These are phyloP conservation scores for Amylostereum areolatum DNA, from an alignment of 1,284 basidiomycete genomes.

Conservation along the genomic window DNA sequence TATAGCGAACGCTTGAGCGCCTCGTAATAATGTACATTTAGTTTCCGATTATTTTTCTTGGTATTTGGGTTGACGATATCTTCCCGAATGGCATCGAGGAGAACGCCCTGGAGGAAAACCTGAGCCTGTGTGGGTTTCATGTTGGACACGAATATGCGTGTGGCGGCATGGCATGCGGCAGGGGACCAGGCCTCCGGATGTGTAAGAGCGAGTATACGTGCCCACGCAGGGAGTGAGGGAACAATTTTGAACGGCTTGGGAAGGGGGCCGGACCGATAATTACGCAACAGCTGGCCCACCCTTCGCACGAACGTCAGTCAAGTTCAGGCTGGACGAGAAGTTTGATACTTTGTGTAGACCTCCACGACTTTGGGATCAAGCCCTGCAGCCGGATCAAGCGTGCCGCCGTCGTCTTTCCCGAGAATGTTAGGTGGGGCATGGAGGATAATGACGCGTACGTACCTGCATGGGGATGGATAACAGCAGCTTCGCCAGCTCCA, in stretches of 20 bases:
- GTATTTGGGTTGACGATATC: constrained; percentile 65
- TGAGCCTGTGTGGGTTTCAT: constrained; percentile 97
- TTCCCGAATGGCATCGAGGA: constrained; percentile 87
- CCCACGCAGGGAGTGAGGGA: constrained; percentile 94
- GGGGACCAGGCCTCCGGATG: constrained; percentile 93
- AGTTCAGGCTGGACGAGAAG: not conserved
- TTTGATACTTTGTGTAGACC: constrained; percentile 84
- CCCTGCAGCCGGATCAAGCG: constrained; percentile 84
- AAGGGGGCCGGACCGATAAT: constrained; percentile 93
- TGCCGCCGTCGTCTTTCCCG: constrained; percentile 31
- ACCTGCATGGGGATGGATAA: constrained; percentile 60
- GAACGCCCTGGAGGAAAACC: constrained; percentile 87
- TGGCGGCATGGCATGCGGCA: constrained; percentile 91
- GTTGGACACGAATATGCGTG: constrained; percentile 93
- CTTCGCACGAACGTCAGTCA: constrained; percentile 30
- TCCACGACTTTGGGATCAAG: constrained; percentile 96
- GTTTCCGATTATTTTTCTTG: constrained; percentile 70
- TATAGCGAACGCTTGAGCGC: constrained; percentile 89
- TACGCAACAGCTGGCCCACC: constrained; percentile 81
- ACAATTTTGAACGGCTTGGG: constrained; percentile 99
- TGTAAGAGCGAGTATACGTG: constrained; percentile 91
- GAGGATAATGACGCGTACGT: constrained; percentile 6
- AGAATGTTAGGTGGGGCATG: constrained; percentile 4
- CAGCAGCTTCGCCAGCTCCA: constrained; percentile 43
- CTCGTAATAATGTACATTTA: constrained; percentile 93